phyloP scores from a whole-genome alignment of 139 green algal genomes.

The Chlorella sorokiniana region DNA sequence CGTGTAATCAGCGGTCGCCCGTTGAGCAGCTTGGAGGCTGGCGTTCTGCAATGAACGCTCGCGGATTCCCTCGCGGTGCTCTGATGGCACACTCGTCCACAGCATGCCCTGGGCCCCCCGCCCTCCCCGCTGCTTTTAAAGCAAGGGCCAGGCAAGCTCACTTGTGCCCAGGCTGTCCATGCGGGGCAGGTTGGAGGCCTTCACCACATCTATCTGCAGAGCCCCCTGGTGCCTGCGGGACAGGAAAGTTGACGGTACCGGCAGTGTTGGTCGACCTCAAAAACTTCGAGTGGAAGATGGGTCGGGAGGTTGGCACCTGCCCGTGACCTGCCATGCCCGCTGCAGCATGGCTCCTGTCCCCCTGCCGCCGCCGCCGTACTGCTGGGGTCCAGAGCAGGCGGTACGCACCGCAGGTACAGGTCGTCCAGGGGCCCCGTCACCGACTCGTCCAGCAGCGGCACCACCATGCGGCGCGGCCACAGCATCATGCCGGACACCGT shows the following conservation, averaged over 20 bases:
- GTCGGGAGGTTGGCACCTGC: too few species aligned
- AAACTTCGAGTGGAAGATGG: too few species aligned
- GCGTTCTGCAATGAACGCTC: too few species aligned
- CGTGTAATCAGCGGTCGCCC: too few species aligned
- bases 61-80: too few species aligned
- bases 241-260: too few species aligned
- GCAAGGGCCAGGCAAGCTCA: too few species aligned
- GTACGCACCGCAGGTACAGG: conserved; percentile 45
- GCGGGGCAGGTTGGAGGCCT: conserved; percentile 48
- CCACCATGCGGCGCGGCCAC: conserved; percentile 67
- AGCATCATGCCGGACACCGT: conserved; percentile 58
- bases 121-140: too few species aligned
- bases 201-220: conserved; percentile 51
- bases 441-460: conserved; percentile 57
- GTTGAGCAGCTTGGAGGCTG: too few species aligned
- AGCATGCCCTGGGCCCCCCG: too few species aligned
- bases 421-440: conserved; percentile 57
- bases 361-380: background rate
- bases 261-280: too few species aligned
- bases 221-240: conserved; percentile 53
- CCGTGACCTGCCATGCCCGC: background rate
- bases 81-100: too few species aligned
- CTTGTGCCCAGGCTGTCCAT: conserved; percentile 39
- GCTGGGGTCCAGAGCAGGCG: background rate
- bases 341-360: background rate